Evolutionary conservation across 1,139 yeast genomes (phyloP).

Genomic region (Nakaseomyces nivariensis): DNA sequence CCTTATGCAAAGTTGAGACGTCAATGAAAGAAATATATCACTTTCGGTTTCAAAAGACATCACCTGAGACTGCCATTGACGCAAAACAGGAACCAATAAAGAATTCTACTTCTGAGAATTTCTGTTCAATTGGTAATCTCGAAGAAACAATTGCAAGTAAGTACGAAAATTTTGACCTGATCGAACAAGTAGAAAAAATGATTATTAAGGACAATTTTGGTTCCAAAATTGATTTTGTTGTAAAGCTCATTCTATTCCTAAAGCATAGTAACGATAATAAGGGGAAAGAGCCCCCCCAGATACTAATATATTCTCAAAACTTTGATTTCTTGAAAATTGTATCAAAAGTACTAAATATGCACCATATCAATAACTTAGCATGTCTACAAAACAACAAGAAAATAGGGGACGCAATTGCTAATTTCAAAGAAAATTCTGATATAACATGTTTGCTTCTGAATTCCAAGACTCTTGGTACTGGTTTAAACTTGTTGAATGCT

Average conservation of each 20-base stretch:
- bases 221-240: slow-evolving; percentile 74
- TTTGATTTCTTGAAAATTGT: slow-evolving; percentile 59
- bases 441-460: slow-evolving; percentile 79
- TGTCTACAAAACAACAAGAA: slow-evolving; percentile 18
- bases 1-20: slow-evolving; percentile 63
- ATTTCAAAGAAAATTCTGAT: slow-evolving; percentile 52
- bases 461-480: slow-evolving; percentile 82
- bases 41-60: slow-evolving; percentile 19
- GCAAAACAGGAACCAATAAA: neutral
- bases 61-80: neutral
- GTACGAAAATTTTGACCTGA: slow-evolving; percentile 16
- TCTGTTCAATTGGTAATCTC: neutral
- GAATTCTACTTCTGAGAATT: neutral
- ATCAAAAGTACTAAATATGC: slow-evolving; percentile 54
- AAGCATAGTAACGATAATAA: slow-evolving; percentile 43
- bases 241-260: slow-evolving; percentile 59
- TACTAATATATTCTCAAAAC: slow-evolving; percentile 85
- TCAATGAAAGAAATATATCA: slow-evolving; percentile 37
- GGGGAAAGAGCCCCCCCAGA: slow-evolving; percentile 37
- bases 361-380: slow-evolving; percentile 42
- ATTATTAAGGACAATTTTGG: slow-evolving; percentile 51
- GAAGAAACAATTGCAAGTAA: slow-evolving; percentile 9
- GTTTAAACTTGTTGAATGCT: slow-evolving; percentile 82
- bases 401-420: slow-evolving; percentile 35
- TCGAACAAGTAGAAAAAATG: slow-evolving; percentile 37